These are phyloP conservation scores for Microcera coccophila DNA, from an alignment of 2,329 filamentous ascomycete species.

Conservation along the genomic window DNA sequence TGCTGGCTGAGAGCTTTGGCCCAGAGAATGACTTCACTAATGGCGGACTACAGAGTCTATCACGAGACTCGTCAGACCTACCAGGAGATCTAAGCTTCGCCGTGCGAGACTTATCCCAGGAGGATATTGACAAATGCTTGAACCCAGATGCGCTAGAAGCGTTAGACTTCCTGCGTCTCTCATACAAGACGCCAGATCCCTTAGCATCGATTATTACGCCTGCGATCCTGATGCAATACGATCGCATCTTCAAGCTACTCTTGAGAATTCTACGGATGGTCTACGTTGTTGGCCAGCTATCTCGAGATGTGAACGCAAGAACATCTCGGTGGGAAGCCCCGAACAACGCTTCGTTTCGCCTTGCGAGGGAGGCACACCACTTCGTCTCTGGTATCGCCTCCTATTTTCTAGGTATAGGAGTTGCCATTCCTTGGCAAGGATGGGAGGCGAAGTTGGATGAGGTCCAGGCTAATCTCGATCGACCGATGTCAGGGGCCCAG, in stretches of 20 bases:
- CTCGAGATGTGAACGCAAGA: constrained; percentile 50
- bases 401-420: constrained; percentile 77
- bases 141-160: constrained; percentile 79
- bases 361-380: constrained; percentile 73
- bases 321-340: constrained; percentile 33
- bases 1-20: constrained; percentile 71
- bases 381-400: constrained; percentile 69
- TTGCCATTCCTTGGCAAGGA: constrained; percentile 66
- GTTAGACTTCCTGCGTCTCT: constrained; percentile 85
- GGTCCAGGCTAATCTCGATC: constrained; percentile 56
- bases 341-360: constrained; percentile 48
- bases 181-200: constrained; percentile 73
- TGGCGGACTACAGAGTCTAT: constrained; percentile 26
- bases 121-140: constrained; percentile 79
- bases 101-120: constrained; percentile 72
- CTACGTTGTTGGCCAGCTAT: constrained; percentile 66
- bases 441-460: constrained; percentile 64
- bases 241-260: constrained; percentile 76
- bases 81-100: constrained; percentile 76
- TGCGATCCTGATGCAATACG: constrained; percentile 70
- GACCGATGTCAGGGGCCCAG: constrained; percentile 37
- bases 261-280: constrained; percentile 75
- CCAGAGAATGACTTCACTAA: constrained; percentile 20
- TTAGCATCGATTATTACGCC: constrained; percentile 71
- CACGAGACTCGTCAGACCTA: constrained; percentile 39